phyloP scores from a whole-genome alignment of 2,329 filamentous ascomycete genomes.

The Elsinoe arachidis region DNA sequence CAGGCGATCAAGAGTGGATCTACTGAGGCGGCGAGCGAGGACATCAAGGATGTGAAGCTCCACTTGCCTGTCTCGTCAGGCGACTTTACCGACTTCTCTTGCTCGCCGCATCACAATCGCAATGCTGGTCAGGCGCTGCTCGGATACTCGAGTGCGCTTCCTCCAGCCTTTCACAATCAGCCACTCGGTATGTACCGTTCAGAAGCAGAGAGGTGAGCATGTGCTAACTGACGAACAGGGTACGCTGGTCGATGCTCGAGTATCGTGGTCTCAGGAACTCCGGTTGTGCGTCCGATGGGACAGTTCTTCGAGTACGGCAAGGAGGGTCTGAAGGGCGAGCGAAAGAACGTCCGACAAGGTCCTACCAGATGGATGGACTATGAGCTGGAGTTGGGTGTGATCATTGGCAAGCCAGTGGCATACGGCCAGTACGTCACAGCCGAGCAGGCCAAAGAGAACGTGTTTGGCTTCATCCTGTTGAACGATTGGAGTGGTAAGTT shows the following conservation, averaged over 20 bases:
- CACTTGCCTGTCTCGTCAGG: slow-evolving; percentile 49
- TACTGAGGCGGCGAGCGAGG: slow-evolving; percentile 24
- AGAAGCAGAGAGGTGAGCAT: neutral
- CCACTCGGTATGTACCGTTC: slow-evolving; percentile 26
- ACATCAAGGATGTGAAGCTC: slow-evolving; percentile 36
- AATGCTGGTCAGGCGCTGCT: slow-evolving; percentile 41
- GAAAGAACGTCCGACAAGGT: slow-evolving; percentile 41
- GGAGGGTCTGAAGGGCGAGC: slow-evolving; percentile 34
- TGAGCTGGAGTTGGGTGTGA: slow-evolving; percentile 42
- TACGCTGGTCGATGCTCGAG: slow-evolving; percentile 50
- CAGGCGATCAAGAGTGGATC: slow-evolving; percentile 23
- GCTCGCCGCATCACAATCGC: slow-evolving; percentile 44
- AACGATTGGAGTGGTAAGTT: slow-evolving; percentile 51
- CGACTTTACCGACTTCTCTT: slow-evolving; percentile 53
- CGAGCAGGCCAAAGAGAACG: slow-evolving; percentile 42
- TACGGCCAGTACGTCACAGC: slow-evolving; percentile 33
- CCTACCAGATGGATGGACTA: slow-evolving; percentile 38
- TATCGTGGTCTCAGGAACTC: slow-evolving; percentile 42
- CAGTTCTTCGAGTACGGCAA: slow-evolving; percentile 28
- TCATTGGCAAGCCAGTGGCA: slow-evolving; percentile 35
- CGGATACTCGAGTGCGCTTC: slow-evolving; percentile 30
- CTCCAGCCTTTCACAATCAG: slow-evolving; percentile 41
- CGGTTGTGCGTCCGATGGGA: slow-evolving; percentile 41
- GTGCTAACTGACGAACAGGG: slow-evolving; percentile 21
- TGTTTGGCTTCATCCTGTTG: slow-evolving; percentile 54